Conservation (phyloP, 2,329 filamentous ascomycete species). For the Fonsecaea monophora region DNA sequence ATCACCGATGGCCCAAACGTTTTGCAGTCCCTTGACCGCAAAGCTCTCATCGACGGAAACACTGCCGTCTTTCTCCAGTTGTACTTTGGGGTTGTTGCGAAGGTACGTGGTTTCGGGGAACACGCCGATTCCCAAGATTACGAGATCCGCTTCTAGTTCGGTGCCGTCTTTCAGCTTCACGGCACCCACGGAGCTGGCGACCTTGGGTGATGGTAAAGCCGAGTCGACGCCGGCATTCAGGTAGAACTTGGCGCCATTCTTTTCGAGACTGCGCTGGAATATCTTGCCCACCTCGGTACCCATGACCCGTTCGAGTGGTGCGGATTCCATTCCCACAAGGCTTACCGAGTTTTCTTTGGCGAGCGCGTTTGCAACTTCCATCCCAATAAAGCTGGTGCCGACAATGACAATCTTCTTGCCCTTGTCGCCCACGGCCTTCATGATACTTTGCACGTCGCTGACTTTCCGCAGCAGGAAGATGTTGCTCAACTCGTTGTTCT, state of each 20-base stretch:
- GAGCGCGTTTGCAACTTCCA: constrained; percentile 89
- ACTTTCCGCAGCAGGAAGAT: constrained; percentile 83
- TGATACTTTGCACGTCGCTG: constrained; percentile 78
- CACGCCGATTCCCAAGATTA: constrained; percentile 91
- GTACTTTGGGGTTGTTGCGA: constrained; percentile 70
- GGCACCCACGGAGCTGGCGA: constrained; percentile 70
- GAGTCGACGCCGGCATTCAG: constrained; percentile 82
- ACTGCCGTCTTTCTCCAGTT: constrained; percentile 83
- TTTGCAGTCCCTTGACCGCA: constrained; percentile 73
- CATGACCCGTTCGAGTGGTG: constrained; percentile 84
- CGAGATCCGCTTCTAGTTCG: constrained; percentile 81
- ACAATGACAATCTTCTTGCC: constrained; percentile 92
- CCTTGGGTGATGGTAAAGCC: constrained; percentile 72
- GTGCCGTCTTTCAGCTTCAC: constrained; percentile 87
- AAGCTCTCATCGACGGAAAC: constrained; percentile 81
- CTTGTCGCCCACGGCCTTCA: constrained; percentile 75
- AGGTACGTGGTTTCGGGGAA: constrained; percentile 84
- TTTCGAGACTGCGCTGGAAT: constrained; percentile 79
- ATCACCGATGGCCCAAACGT: constrained; percentile 92
- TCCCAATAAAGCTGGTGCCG: constrained; percentile 94
- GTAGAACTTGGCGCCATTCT: constrained; percentile 87
- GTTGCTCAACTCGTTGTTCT: constrained; percentile 72
- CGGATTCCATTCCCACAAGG: constrained; percentile 85
- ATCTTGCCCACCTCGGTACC: constrained; percentile 80
- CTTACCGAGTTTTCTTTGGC: constrained; percentile 83